Evolutionary conservation across 2,329 filamentous ascomycete genomes (phyloP).

Genomic region (Biscogniauxia sp.): DNA sequence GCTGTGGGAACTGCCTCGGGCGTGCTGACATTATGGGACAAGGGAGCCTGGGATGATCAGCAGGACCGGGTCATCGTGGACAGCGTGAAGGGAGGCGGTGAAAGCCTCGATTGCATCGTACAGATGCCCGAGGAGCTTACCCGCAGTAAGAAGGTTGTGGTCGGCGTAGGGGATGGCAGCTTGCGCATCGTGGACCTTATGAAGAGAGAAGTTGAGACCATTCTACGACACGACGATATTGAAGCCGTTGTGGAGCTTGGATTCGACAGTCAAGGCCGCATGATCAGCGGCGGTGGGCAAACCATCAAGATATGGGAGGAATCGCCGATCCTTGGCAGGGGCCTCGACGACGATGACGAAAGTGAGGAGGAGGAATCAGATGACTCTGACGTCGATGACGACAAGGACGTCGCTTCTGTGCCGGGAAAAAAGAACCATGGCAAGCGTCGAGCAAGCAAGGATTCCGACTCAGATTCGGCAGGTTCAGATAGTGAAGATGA

Average conservation of each 20-base stretch:
- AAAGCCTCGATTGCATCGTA: constrained; percentile 77
- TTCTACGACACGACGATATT: constrained; percentile 76
- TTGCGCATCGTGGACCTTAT: constrained; percentile 76
- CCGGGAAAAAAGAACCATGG: constrained; percentile 40
- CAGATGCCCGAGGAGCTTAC: constrained; percentile 69
- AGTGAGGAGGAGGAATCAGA: constrained; percentile 41
- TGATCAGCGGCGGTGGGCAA: constrained; percentile 86
- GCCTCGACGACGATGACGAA: constrained; percentile 44
- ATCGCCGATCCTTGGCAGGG: constrained; percentile 55
- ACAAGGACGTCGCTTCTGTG: constrained; percentile 40
- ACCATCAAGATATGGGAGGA: constrained; percentile 90
- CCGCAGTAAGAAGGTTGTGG: constrained; percentile 69
- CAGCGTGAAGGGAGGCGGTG: constrained; percentile 59
- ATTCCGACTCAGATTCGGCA: constrained; percentile 39
- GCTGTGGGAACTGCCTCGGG: constrained; percentile 76
- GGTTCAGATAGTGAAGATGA: constrained; percentile 49
- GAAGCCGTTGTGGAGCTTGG: constrained; percentile 80
- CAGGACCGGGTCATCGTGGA: constrained; percentile 84
- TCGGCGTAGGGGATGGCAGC: constrained; percentile 78
- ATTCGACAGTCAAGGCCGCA: constrained; percentile 80
- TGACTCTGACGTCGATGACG: constrained; percentile 41
- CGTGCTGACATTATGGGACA: constrained; percentile 89
- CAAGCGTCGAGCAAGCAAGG: constrained; percentile 39
- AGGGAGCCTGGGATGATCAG: constrained; percentile 92
- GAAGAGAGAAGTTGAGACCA: constrained; percentile 66